Conservation (phyloP, 139 green algal species). For the Pleodorina starrii region DNA sequence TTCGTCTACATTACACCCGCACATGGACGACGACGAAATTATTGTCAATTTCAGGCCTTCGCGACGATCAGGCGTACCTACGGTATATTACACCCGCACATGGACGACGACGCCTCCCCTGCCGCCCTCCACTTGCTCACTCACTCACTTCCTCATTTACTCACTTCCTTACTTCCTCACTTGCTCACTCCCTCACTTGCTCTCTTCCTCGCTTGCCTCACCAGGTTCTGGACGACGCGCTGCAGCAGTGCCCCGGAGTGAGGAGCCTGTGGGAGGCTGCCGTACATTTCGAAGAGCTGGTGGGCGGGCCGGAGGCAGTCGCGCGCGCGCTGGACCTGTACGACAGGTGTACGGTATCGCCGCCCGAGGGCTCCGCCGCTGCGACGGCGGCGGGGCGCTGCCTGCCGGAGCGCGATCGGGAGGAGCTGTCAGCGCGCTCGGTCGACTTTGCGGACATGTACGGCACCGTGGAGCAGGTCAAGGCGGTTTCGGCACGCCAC, state of each 20-base stretch:
- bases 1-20: no score
- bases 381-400: background rate
- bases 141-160: background rate
- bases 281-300: conserved; percentile 76
- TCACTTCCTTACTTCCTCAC: background rate
- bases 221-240: conserved; percentile 64
- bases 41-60: no score
- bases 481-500: conserved; percentile 57
- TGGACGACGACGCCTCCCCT: background rate
- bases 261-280: conserved; percentile 77
- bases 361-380: background rate
- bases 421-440: conserved; percentile 68
- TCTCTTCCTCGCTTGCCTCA: background rate
- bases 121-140: background rate
- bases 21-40: no score
- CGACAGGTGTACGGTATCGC: conserved; percentile 39
- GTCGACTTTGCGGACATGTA: conserved; percentile 77
- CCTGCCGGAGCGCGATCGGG: conserved; percentile 66
- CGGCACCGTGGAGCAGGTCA: conserved; percentile 49
- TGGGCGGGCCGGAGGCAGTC: conserved; percentile 50
- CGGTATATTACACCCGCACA: background rate
- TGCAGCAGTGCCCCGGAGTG: conserved; percentile 55
- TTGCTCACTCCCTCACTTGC: background rate
- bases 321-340: conserved; percentile 70
- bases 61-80: background rate